Conservation (phyloP, 2,329 filamentous ascomycete species). For the Ascochyta koolunga region DNA sequence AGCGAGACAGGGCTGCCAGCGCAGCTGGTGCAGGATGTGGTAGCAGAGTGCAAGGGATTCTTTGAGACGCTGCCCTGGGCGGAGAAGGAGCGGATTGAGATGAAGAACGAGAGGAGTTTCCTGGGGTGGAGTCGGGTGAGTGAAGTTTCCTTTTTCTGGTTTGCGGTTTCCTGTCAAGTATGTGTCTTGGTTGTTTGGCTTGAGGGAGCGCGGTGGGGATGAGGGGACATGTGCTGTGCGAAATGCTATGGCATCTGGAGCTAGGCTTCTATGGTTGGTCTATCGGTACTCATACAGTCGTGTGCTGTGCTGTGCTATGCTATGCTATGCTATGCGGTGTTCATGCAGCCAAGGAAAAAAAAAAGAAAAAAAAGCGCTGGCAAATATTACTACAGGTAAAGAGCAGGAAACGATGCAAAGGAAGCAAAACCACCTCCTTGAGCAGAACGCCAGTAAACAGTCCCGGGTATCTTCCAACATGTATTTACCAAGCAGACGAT, state of each 20-base stretch:
- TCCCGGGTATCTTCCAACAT: constrained; percentile 12
- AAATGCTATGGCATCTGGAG: no score
- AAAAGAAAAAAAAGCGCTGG: not conserved
- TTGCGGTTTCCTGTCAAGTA: no score
- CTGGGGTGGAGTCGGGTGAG: constrained; percentile 55
- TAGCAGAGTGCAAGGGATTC: constrained; percentile 71
- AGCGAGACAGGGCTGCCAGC: constrained; percentile 70
- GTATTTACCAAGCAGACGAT: constrained; percentile 2
- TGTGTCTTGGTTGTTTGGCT: not conserved
- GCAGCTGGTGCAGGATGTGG: constrained; percentile 68
- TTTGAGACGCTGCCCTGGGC: constrained; percentile 73
- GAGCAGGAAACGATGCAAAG: not conserved
- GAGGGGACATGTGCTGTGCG: no score
- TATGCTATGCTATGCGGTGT: constrained; percentile 6
- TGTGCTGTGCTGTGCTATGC: not conserved
- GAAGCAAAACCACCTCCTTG: not conserved
- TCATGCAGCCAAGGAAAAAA: not conserved
- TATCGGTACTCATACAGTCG: constrained; percentile 13
- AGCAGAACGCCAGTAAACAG: constrained; percentile 3
- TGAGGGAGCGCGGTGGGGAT: no score
- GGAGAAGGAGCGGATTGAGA: constrained; percentile 71
- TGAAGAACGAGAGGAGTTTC: constrained; percentile 58
- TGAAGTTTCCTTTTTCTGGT: constrained; percentile 18
- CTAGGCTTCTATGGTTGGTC: not conserved
- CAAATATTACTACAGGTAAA: constrained; percentile 2